These are phyloP conservation scores for Tricholoma furcatifolium DNA, from an alignment of 768 basidiomycete genomes.

Conservation along the genomic window DNA sequence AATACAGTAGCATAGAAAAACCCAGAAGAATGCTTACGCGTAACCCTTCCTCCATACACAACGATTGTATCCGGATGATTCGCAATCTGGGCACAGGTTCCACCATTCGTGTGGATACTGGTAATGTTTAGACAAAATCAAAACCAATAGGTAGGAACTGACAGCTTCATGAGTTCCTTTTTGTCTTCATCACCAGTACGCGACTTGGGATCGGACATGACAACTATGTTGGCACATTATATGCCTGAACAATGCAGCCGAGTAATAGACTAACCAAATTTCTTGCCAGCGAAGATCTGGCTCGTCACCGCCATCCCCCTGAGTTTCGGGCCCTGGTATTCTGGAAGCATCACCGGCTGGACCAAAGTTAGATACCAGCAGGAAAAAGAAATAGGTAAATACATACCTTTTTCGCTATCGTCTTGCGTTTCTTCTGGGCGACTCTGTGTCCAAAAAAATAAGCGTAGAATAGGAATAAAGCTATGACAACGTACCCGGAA, in stretches of 20 bases:
- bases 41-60: constrained; percentile 68
- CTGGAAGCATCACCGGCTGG: constrained; percentile 61
- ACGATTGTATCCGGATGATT: constrained; percentile 53
- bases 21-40: constrained; percentile 47
- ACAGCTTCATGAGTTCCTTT: constrained; percentile 68
- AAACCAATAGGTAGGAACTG: constrained; percentile 16
- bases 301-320: constrained; percentile 59
- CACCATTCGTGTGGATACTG: constrained; percentile 74
- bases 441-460: constrained; percentile 21
- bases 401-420: constrained; percentile 47
- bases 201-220: constrained; percentile 74
- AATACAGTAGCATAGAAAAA: constrained; percentile 1
- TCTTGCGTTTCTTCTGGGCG: constrained; percentile 60
- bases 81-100: constrained; percentile 60
- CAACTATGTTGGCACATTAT: constrained; percentile 44
- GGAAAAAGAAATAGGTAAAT: not conserved
- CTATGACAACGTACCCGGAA: constrained; percentile 38
- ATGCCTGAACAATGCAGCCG: not conserved
- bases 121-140: not conserved
- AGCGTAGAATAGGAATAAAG: not conserved
- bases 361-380: not conserved
- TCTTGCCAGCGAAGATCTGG: constrained; percentile 70
- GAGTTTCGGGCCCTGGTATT: constrained; percentile 63
- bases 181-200: constrained; percentile 67
- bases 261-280: constrained; percentile 62